Evolutionary conservation across 495 filamentous ascomycete genomes (phyloP).

Genomic region (Aspergillus ellipticus): DNA sequence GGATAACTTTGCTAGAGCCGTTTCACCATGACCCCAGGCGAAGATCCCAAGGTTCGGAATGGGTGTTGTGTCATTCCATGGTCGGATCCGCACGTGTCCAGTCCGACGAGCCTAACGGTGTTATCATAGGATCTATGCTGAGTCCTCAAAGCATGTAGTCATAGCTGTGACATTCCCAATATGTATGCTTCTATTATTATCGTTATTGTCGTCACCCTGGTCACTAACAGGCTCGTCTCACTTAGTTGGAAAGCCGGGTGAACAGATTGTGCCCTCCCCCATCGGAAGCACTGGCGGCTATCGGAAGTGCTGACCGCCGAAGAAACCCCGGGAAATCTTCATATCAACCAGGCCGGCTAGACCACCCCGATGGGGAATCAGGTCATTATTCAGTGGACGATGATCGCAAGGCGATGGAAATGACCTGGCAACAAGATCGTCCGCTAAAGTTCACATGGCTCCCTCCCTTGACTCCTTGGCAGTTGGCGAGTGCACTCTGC

Average conservation of each 20-base stretch:
- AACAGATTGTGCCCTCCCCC: neutral
- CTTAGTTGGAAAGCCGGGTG: neutral
- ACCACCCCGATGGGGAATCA: neutral
- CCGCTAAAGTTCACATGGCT: neutral
- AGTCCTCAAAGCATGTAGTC: neutral
- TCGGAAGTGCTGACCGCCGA: neutral
- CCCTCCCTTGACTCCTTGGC: neutral
- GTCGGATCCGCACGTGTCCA: neutral
- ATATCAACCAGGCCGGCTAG: neutral
- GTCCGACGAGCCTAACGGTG: neutral
- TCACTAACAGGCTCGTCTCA: neutral
- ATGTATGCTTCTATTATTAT: neutral
- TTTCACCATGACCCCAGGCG: conserved; percentile 1
- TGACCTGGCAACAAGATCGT: neutral
- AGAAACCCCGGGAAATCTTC: neutral
- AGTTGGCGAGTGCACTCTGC: neutral
- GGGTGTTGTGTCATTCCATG: neutral
- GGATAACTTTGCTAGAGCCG: neutral
- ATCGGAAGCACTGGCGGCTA: neutral
- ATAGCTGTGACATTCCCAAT: neutral
- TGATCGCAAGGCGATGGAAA: neutral
- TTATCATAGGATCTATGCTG: neutral
- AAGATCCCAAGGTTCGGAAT: neutral
- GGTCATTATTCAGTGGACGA: neutral
- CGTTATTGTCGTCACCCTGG: too few species aligned